Conservation (phyloP, 2,329 filamentous ascomycete species). For the Penicillium sp. region DNA sequence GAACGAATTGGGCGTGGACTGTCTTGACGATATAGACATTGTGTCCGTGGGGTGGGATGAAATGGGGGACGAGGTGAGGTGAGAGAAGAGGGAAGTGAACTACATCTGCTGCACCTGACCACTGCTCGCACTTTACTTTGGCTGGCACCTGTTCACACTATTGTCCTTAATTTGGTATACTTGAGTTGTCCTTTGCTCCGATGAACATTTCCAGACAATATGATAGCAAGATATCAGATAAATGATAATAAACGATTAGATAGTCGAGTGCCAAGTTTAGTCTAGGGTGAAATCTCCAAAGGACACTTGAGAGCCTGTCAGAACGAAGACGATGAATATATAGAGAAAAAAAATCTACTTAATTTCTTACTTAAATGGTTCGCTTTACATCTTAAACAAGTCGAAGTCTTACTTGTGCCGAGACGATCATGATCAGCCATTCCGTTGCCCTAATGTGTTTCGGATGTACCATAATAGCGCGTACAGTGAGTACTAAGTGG, state of each 20-base stretch:
- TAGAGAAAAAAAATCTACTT: background rate
- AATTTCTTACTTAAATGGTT: no score
- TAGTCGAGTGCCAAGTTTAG: background rate
- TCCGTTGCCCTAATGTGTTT: no score
- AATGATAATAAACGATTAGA: background rate
- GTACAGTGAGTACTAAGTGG: no score
- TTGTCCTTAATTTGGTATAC: background rate
- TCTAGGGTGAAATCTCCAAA: background rate
- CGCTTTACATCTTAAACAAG: no score
- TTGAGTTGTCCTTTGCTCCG: background rate
- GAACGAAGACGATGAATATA: background rate
- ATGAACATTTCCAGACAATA: no score
- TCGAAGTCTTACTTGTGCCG: no score
- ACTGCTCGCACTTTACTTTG: background rate
- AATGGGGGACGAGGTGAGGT: background rate
- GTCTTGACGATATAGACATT: slow-evolving; percentile 24
- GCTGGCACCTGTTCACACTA: background rate
- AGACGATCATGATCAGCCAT: no score
- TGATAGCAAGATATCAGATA: background rate
- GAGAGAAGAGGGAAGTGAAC: background rate
- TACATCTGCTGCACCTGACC: background rate
- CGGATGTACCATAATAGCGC: no score
- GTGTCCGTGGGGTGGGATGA: background rate
- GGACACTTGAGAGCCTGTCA: background rate
- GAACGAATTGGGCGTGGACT: slow-evolving; percentile 28